Evolutionary conservation across 108 stramenopile species (phyloP).

Genomic region (Fragilaria radians): DNA sequence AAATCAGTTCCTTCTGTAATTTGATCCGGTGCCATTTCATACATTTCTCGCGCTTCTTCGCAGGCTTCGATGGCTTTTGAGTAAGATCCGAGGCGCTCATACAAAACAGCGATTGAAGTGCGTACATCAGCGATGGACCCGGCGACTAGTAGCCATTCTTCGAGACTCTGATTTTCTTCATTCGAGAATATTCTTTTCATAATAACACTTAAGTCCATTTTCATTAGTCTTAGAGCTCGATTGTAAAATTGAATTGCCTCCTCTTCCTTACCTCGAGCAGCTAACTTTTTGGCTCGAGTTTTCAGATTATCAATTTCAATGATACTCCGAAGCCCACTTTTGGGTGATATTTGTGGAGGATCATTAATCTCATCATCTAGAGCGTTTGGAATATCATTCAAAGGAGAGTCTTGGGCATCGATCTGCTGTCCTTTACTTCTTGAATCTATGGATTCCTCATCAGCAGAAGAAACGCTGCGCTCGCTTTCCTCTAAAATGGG

Average conservation of each 20-base stretch:
- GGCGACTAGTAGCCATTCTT: slow-evolving; percentile 24
- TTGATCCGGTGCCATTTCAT: slow-evolving; percentile 11
- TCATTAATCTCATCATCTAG: background rate
- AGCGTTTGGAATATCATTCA: background rate
- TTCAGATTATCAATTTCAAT: background rate
- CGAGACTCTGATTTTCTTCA: background rate
- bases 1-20: background rate
- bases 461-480: background rate
- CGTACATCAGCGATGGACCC: slow-evolving; percentile 20
- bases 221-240: slow-evolving; percentile 10
- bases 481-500: background rate
- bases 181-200: background rate
- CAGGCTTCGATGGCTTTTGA: slow-evolving; percentile 12
- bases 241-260: slow-evolving; percentile 22
- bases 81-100: slow-evolving; percentile 26
- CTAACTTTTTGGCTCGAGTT: background rate
- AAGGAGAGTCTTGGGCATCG: background rate
- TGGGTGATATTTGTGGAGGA: background rate
- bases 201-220: slow-evolving; percentile 1
- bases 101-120: slow-evolving; percentile 24
- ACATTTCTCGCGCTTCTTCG: slow-evolving; percentile 19
- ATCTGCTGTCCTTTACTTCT: background rate
- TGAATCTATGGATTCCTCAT: background rate
- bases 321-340: background rate
- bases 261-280: slow-evolving; percentile 21